Evolutionary conservation across 2,329 filamentous ascomycete species (phyloP), one percentile per base, ranked within the genome.

Genomic region (Diaporthe aspalathi): DNA sequence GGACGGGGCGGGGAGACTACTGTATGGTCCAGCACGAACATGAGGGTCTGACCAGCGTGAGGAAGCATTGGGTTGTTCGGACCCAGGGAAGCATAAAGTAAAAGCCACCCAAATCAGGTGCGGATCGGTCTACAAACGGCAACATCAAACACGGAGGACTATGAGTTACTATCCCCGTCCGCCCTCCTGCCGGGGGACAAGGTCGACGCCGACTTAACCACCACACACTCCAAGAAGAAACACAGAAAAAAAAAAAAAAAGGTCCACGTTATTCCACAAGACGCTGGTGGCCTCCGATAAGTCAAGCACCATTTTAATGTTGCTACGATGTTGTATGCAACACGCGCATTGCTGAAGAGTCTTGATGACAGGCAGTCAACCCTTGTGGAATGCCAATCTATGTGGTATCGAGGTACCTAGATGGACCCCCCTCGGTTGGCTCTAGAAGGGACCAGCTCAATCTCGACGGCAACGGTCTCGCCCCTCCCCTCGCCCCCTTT

Each of bases 31-130:
- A 50, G 60, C 43, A 50, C 20, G 45, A 24, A 65, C 24, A 65
- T 12, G 45, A 65, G n/a, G 60, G 60, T 50, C 60, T 65, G 45
- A 38, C 60, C 45, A 65, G n/a, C 40, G 8, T 11, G 12, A n/a
- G 60, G 29, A 14, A 24, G 40, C 3, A 22, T 20, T 27, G 35
- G 22, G 60, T 49, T 24, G 49, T n/a, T 49, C n/a, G n/a, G n/a
- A n/a, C n/a, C n/a, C n/a, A n/a, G 20, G 27, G 14, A 20, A 35
- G 5, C 27, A 17, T 49, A 29, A 65, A 38, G 38, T 50, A 38
- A 65, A 32, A 32, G 35, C 11, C 4, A 12, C 16, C n/a, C 45
- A 65, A 49, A 24, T 50, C 27, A 38, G 29, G 29, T 50, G n/a
- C 45, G 45, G 14, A 9, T 50, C 29, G 60, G 60, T n/a, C 47